phyloP scores from a whole-genome alignment of 768 basidiomycete genomes.

The Pleurotus tuoliensis region DNA sequence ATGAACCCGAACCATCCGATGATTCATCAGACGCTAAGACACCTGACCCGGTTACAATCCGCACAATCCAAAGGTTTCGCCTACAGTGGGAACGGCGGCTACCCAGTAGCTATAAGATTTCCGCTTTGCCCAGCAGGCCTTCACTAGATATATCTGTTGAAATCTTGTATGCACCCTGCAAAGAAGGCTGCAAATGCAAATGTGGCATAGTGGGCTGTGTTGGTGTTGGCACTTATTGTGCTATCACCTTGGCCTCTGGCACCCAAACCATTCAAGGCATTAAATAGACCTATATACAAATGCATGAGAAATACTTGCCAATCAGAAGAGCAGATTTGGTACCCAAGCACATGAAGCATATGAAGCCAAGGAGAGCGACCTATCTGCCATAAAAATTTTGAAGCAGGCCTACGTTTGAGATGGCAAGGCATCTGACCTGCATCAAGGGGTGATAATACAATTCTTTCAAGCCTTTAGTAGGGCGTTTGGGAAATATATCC shows the following conservation, averaged over 20 bases:
- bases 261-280: conserved; percentile 61
- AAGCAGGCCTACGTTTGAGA: neutral
- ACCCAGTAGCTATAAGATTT: too few relatives aligned
- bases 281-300: conserved; percentile 53
- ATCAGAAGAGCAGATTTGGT: conserved; percentile 23
- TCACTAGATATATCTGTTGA: too few relatives aligned
- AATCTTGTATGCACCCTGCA: conserved; percentile 48
- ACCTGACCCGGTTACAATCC: too few relatives aligned
- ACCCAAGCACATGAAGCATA: conserved; percentile 61
- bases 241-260: conserved; percentile 56
- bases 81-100: too few relatives aligned
- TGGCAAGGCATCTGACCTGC: conserved; percentile 31
- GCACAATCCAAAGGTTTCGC: too few relatives aligned
- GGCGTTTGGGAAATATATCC: too few relatives aligned
- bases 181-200: conserved; percentile 62
- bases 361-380: conserved; percentile 60
- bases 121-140: too few relatives aligned
- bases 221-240: conserved; percentile 51
- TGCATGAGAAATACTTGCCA: neutral
- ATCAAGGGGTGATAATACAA: conserved; percentile 56
- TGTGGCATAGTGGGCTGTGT: conserved; percentile 53
- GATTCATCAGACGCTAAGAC: too few relatives aligned
- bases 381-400: neutral
- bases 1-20: too few relatives aligned
- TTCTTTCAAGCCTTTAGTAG: conserved; percentile 38